phyloP scores from a whole-genome alignment of 345 rosid genomes.

The Lagerstroemia speciosa region DNA sequence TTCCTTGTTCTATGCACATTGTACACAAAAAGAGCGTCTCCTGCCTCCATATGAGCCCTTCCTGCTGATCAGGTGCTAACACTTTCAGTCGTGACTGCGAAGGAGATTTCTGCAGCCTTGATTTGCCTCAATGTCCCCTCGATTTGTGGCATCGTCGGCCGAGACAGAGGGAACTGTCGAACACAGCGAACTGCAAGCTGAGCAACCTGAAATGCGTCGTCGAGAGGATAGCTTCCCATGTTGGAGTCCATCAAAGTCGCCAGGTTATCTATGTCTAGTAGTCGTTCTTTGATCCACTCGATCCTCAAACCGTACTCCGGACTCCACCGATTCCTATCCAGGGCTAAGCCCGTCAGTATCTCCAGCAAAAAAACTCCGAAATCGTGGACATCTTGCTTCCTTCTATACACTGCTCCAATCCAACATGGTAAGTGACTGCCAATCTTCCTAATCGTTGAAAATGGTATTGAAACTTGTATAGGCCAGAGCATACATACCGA shows the following conservation, averaged over 20 bases:
- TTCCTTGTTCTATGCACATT: too few relatives aligned
- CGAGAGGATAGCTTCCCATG: conserved; percentile 1
- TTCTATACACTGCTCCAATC: background rate
- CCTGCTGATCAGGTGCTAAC: background rate
- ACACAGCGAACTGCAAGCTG: background rate
- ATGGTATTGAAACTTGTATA: background rate
- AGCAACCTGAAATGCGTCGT: background rate
- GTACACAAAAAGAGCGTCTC: background rate
- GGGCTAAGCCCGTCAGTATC: background rate
- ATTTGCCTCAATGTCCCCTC: background rate
- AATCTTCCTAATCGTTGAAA: background rate
- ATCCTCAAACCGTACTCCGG: background rate
- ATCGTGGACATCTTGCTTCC: background rate
- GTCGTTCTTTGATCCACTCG: background rate
- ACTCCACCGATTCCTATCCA: background rate
- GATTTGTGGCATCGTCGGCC: background rate
- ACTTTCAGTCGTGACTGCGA: background rate
- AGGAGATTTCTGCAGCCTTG: background rate
- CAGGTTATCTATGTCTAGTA: background rate
- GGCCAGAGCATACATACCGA: background rate
- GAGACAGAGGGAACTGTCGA: background rate
- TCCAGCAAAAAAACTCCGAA: background rate
- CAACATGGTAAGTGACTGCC: background rate
- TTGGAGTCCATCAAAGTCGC: background rate
- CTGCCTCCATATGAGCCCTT: background rate